Conservation (phyloP, 176 grass and related monocot species). For the Zoysia pacifica region DNA sequence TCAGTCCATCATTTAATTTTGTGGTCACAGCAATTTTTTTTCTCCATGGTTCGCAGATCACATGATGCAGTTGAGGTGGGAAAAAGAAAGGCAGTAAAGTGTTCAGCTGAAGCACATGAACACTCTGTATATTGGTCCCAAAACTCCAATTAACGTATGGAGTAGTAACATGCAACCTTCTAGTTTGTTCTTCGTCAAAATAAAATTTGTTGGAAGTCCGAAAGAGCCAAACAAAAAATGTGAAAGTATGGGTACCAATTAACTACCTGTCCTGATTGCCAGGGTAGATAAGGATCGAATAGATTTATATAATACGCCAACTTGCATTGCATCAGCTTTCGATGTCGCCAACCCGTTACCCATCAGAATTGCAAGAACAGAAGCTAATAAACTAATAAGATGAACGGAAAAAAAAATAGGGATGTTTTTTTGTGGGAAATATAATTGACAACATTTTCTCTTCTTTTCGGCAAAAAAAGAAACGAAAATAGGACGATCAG, state of each 20-base stretch:
- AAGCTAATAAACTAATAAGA: not conserved
- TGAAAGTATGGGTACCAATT: constrained; percentile 36
- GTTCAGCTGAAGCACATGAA: constrained; percentile 29
- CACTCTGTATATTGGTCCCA: not conserved
- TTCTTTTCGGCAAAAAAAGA: not conserved
- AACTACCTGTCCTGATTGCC: not conserved
- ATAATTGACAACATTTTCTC: constrained; percentile 16
- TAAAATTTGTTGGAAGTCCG: not conserved
- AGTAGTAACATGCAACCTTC: not conserved
- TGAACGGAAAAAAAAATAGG: not conserved
- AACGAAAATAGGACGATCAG: constrained; percentile 15
- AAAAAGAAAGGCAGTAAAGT: constrained; percentile 3
- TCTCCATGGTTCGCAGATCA: not conserved
- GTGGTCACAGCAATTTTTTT: not conserved
- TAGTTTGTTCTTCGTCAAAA: constrained; percentile 25
- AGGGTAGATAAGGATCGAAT: constrained; percentile 51
- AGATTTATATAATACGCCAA: constrained; percentile 29
- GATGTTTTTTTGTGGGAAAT: not conserved
- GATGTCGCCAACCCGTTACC: constrained; percentile 3
- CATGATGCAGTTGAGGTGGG: constrained; percentile 24
- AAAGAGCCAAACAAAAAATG: constrained; percentile 17
- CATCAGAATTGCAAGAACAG: constrained; percentile 34
- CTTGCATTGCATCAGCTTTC: constrained; percentile 51
- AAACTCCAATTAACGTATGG: not conserved
- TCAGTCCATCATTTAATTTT: not conserved